Percentiles rank a stretch among this genome's conserved stretches.
phyloP scores from a whole-genome alignment of 140 eudicot genomes.

The Flaveria floridana region DNA sequence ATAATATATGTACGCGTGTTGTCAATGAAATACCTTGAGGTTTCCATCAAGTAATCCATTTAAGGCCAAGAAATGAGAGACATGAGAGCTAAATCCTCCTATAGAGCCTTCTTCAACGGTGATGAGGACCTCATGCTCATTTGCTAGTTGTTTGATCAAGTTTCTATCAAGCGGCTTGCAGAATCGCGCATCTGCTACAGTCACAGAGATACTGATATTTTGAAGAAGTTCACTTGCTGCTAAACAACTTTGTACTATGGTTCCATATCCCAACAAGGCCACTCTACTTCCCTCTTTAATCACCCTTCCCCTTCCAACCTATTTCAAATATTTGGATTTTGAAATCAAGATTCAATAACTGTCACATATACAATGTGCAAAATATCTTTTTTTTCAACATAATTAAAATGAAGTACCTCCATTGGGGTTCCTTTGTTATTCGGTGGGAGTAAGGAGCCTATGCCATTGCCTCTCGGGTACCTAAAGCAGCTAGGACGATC shows the following conservation, averaged over 20 bases:
- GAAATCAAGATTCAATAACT: neutral
- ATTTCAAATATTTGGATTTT: neutral
- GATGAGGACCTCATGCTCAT: constrained; percentile 61
- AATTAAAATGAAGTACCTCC: constrained; percentile 41
- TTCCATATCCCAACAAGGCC: constrained; percentile 70
- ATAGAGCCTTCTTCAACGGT: constrained; percentile 76
- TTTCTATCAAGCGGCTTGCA: constrained; percentile 72
- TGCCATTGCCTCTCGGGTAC: constrained; percentile 80
- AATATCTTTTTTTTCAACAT: neutral
- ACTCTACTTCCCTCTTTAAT: constrained; percentile 63
- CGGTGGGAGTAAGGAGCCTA: constrained; percentile 50
- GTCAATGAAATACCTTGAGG: constrained; percentile 46
- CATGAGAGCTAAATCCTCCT: constrained; percentile 81
- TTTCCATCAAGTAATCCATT: constrained; percentile 74
- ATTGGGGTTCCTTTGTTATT: constrained; percentile 65
- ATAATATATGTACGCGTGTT: neutral
- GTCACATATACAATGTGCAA: neutral
- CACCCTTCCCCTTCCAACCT: constrained; percentile 72
- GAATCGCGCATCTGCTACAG: constrained; percentile 73
- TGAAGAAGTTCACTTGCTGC: constrained; percentile 47
- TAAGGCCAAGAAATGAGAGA: constrained; percentile 61
- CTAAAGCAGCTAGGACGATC: constrained; percentile 78
- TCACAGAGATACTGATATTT: constrained; percentile 35
- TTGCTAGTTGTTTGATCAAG: constrained; percentile 44
- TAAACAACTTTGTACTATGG: constrained; percentile 62